Conservation (phyloP, 495 filamentous ascomycete species). For the Xylaria curta region DNA sequence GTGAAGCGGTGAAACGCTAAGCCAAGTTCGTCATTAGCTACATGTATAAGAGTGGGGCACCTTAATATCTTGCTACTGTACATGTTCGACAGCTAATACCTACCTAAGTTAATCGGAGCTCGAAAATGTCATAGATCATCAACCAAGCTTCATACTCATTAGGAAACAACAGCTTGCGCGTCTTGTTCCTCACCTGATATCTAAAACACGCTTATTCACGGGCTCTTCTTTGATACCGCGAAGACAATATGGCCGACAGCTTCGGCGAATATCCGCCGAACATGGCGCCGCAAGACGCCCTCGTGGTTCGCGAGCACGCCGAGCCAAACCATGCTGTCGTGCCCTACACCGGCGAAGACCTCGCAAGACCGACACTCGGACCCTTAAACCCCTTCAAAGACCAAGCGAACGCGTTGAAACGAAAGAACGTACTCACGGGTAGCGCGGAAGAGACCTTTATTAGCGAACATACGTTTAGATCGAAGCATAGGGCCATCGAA, state of each 20-base stretch:
- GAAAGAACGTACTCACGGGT: conserved; percentile 91
- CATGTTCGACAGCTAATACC: neutral
- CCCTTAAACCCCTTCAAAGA: conserved; percentile 83
- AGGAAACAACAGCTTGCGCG: neutral
- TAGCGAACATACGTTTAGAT: conserved; percentile 85
- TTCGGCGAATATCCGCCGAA: conserved; percentile 64
- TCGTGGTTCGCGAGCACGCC: conserved; percentile 57
- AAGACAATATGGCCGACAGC: conserved; percentile 55
- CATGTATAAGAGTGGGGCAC: neutral
- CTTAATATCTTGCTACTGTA: neutral
- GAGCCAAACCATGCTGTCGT: conserved; percentile 62
- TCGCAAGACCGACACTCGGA: conserved; percentile 71
- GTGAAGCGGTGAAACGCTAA: too few relatives aligned
- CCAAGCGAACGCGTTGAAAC: conserved; percentile 65
- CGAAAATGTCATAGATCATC: neutral
- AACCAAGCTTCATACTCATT: neutral
- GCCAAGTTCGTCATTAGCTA: neutral
- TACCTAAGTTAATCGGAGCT: neutral
- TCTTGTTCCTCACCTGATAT: neutral
- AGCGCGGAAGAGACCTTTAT: conserved; percentile 86
- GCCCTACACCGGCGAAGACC: conserved; percentile 70
- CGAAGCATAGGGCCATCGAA: conserved; percentile 79
- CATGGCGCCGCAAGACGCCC: conserved; percentile 61
- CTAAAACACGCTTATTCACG: neutral
- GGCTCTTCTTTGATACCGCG: neutral